Evolutionary conservation across 2,329 filamentous ascomycete genomes (phyloP).

Genomic region (Scytalidium sp.): DNA sequence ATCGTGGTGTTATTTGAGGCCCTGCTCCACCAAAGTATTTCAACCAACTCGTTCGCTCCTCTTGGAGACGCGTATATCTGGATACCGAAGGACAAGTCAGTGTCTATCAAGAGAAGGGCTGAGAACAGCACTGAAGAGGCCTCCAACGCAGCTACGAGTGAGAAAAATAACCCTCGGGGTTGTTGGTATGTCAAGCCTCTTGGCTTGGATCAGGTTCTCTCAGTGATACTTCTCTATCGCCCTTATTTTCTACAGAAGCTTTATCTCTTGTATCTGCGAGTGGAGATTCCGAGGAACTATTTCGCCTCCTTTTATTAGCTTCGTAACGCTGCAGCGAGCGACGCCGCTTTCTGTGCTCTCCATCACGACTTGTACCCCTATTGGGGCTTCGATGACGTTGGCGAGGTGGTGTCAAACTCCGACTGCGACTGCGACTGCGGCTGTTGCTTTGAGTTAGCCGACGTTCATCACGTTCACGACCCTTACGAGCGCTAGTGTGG

Average conservation of each 20-base stretch:
- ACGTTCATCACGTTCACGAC: conserved; percentile 25
- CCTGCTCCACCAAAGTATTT: conserved; percentile 49
- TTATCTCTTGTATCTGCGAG: conserved; percentile 45
- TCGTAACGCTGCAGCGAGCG: conserved; percentile 31
- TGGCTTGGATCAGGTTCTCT: conserved; percentile 18
- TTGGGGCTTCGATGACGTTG: conserved; percentile 22
- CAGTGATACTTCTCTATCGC: conserved; percentile 29
- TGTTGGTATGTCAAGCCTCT: conserved; percentile 17
- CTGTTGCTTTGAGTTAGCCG: conserved; percentile 31
- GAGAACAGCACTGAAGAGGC: conserved; percentile 8
- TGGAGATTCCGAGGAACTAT: conserved; percentile 47
- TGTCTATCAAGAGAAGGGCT: conserved; percentile 18
- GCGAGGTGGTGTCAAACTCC: conserved; percentile 27
- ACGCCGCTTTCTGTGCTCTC: conserved; percentile 26
- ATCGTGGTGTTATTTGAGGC: conserved; percentile 36
- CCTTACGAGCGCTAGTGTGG: conserved; percentile 17
- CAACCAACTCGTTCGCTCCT: conserved; percentile 42
- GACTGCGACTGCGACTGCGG: conserved; percentile 12
- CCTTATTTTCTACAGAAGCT: conserved; percentile 54
- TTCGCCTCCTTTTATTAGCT: conserved; percentile 41
- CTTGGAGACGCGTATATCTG: conserved; percentile 36
- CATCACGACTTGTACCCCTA: conserved; percentile 21
- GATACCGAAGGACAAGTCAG: conserved; percentile 32
- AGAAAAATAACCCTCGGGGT: conserved; percentile 41
- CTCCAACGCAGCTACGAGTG: conserved; percentile 19